Percentiles rank a stretch among this genome's conserved stretches.
Conservation (phyloP, 805 yeast genomes). For the Starmerella geochares region DNA sequence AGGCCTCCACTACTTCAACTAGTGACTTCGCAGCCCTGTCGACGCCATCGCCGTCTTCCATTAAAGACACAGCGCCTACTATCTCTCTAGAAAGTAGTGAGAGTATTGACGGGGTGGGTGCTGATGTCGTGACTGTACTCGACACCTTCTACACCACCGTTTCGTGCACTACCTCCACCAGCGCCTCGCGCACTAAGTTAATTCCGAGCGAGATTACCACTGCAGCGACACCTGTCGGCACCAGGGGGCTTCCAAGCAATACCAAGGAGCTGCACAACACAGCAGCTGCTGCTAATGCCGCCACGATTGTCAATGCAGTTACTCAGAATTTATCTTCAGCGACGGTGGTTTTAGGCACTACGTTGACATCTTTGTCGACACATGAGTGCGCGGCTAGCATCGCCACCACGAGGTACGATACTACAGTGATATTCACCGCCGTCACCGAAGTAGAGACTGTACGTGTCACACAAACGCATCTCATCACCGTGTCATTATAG, state of each 20-base stretch:
- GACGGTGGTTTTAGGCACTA: background rate
- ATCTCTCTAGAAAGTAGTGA: background rate
- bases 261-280: too few species aligned
- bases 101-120: conserved; percentile 1
- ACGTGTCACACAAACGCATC: background rate
- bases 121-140: conserved; percentile 8
- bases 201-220: too few species aligned
- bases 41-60: background rate
- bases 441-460: background rate
- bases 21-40: too few species aligned
- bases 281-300: too few species aligned
- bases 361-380: background rate
- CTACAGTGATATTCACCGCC: background rate
- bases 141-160: conserved; percentile 15
- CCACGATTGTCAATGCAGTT: too few species aligned
- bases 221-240: too few species aligned
- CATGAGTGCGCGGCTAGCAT: background rate
- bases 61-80: background rate
- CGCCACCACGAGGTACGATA: background rate
- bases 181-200: too few species aligned
- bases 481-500: conserved; percentile 1
- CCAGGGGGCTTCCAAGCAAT: too few species aligned
- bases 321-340: too few species aligned
- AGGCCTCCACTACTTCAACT: too few species aligned
- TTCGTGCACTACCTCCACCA: conserved; percentile 15